These are phyloP conservation scores for Cantharellus anzutake DNA, from an alignment of 768 basidiomycete species.

Conservation along the genomic window DNA sequence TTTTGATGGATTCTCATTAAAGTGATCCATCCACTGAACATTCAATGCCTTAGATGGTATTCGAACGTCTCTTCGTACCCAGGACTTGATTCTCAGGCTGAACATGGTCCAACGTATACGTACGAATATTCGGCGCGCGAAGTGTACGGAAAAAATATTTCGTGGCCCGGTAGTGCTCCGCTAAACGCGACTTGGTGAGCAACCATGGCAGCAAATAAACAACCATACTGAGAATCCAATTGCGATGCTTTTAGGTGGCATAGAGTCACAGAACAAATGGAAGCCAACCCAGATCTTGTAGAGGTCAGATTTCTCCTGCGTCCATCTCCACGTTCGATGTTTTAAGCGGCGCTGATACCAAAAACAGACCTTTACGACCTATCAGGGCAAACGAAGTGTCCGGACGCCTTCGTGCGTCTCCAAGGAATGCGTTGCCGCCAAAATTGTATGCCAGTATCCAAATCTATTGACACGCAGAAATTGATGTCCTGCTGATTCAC, in stretches of 20 bases:
- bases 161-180: conserved; percentile 33
- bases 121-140: conserved; percentile 56
- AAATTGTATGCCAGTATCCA: conserved; percentile 19
- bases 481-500: too few relatives aligned
- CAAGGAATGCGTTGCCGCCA: conserved; percentile 36
- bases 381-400: conserved; percentile 53
- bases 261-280: conserved; percentile 9
- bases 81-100: conserved; percentile 34
- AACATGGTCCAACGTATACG: conserved; percentile 39
- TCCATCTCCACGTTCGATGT: neutral
- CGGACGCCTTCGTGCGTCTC: conserved; percentile 35
- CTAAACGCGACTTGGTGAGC: conserved; percentile 59
- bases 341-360: conserved; percentile 2
- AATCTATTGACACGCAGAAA: neutral
- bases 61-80: conserved; percentile 40
- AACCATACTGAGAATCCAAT: neutral
- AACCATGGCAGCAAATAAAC: conserved; percentile 22
- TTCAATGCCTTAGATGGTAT: conserved; percentile 30
- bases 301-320: conserved; percentile 21
- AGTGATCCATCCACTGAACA: neutral
- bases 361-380: conserved; percentile 38
- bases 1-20: neutral
- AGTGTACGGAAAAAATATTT: conserved; percentile 38
- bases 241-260: conserved; percentile 2
- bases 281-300: conserved; percentile 35